A percentile compares a stretch with the other conserved stretches of the same genome.
Conservation (phyloP, 768 basidiomycete species). For the Psilocybe tampanensis region DNA sequence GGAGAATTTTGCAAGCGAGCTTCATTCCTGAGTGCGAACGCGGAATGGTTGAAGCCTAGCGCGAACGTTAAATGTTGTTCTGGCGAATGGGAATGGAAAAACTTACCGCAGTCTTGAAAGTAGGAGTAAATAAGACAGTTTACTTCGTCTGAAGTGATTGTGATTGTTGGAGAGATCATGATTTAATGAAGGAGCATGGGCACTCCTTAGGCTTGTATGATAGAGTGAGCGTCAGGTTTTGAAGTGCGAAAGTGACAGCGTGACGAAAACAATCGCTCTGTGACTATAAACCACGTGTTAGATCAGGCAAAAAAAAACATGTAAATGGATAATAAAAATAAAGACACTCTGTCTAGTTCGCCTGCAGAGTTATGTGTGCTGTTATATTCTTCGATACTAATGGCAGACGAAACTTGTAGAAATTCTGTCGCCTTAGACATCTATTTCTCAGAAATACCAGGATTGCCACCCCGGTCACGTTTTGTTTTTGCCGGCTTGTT, state of each 20-base stretch:
- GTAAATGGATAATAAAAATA: no score
- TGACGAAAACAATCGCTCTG: conserved; percentile 11
- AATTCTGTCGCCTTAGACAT: no score
- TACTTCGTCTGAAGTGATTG: conserved; percentile 79
- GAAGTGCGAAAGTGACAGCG: conserved; percentile 19
- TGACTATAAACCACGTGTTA: no score
- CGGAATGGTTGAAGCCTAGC: conserved; percentile 78
- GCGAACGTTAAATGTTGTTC: conserved; percentile 7
- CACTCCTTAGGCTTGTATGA: conserved; percentile 10
- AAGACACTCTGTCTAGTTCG: no score
- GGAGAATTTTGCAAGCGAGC: conserved; percentile 70
- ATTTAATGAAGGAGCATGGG: conserved; percentile 17
- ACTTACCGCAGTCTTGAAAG: conserved; percentile 76
- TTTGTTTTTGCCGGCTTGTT: conserved; percentile 18
- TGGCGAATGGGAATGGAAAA: background rate
- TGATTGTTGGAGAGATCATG: conserved; percentile 50
- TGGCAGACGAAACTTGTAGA: no score
- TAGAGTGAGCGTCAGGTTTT: conserved; percentile 14
- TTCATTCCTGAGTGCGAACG: conserved; percentile 80
- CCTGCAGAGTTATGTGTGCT: no score
- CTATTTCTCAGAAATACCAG: no score
- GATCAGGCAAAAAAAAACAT: no score
- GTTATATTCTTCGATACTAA: no score
- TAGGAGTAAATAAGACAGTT: conserved; percentile 87
- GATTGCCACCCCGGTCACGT: no score